Evolutionary conservation across 2,329 filamentous ascomycete species (phyloP).

Genomic region (Parastagonospora nodorum): DNA sequence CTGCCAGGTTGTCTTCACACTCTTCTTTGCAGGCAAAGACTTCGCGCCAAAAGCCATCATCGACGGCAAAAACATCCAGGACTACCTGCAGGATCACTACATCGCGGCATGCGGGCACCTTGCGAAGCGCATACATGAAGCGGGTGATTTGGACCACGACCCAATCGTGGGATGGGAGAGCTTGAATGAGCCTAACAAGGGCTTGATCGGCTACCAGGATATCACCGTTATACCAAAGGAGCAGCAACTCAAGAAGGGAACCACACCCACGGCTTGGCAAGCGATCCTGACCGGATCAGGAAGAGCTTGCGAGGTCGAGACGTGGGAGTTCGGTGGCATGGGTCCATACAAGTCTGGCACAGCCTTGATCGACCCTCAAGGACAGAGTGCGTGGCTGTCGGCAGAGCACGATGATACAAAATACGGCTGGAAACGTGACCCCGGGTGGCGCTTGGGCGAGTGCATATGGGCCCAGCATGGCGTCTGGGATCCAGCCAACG

Average conservation of each 20-base stretch:
- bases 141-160: conserved; percentile 83
- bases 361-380: conserved; percentile 83
- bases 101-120: conserved; percentile 79
- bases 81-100: conserved; percentile 89
- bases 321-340: conserved; percentile 91
- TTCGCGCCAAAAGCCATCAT: conserved; percentile 97
- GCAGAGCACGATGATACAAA: conserved; percentile 80
- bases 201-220: conserved; percentile 82
- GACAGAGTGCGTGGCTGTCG: conserved; percentile 82
- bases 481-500: conserved; percentile 83
- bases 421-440: conserved; percentile 89
- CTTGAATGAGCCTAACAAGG: conserved; percentile 91
- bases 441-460: conserved; percentile 88
- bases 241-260: conserved; percentile 90
- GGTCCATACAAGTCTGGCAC: conserved; percentile 89
- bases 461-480: conserved; percentile 97
- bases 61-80: conserved; percentile 92
- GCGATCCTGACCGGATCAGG: conserved; percentile 90
- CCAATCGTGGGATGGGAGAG: conserved; percentile 95
- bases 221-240: conserved; percentile 81
- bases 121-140: conserved; percentile 83
- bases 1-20: conserved; percentile 87
- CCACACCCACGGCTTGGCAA: conserved; percentile 92
- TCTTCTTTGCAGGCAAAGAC: conserved; percentile 89
- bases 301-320: conserved; percentile 84